Conservation (phyloP, 2,329 filamentous ascomycete genomes). For the Fusarium sp. region DNA sequence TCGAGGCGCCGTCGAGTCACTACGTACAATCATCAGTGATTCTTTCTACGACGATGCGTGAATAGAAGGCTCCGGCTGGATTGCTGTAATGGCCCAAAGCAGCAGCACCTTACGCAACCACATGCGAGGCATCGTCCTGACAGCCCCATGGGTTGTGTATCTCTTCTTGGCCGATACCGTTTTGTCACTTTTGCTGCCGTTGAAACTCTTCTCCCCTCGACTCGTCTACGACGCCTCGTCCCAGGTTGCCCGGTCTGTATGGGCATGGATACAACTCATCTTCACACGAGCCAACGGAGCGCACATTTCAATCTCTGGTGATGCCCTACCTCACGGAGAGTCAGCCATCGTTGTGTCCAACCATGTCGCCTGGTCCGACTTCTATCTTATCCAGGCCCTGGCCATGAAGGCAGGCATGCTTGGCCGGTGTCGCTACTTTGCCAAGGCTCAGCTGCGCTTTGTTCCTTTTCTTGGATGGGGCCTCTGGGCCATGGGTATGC, state of each 20-base stretch:
- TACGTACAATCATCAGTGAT: not conserved
- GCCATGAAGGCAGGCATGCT: conserved; percentile 68
- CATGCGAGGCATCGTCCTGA: conserved; percentile 57
- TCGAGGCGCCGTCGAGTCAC: not conserved
- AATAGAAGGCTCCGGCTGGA: not conserved
- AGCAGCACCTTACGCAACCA: conserved; percentile 46
- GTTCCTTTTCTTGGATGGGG: conserved; percentile 74
- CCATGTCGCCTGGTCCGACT: conserved; percentile 72
- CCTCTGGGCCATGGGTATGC: conserved; percentile 74
- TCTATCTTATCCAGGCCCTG: conserved; percentile 72
- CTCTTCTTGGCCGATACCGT: conserved; percentile 64
- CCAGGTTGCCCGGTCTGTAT: conserved; percentile 64
- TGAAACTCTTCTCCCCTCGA: conserved; percentile 61
- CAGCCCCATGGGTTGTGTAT: conserved; percentile 65
- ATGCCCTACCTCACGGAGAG: conserved; percentile 63
- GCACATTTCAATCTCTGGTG: conserved; percentile 64
- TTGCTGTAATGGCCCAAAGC: conserved; percentile 22
- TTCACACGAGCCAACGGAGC: conserved; percentile 67
- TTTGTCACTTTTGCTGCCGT: conserved; percentile 61
- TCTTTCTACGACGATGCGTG: not conserved
- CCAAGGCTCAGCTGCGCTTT: conserved; percentile 68
- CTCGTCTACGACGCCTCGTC: conserved; percentile 67
- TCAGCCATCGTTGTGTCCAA: conserved; percentile 71
- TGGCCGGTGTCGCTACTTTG: conserved; percentile 71
- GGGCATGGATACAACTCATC: conserved; percentile 68